phyloP scores from a whole-genome alignment of 2,329 filamentous ascomycete species.

The Calonectria ilicicola region DNA sequence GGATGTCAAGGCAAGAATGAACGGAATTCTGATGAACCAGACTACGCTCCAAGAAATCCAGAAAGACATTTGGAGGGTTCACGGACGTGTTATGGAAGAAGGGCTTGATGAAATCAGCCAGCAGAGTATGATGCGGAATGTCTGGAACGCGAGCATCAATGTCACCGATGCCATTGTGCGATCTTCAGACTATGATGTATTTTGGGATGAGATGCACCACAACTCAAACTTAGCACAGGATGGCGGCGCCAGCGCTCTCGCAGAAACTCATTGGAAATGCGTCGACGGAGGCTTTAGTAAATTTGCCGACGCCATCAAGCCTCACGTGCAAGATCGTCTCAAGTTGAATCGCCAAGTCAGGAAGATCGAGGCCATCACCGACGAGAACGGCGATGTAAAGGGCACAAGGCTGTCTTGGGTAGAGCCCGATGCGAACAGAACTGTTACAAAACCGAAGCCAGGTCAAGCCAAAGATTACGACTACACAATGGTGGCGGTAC shows the following conservation, averaged over 20 bases:
- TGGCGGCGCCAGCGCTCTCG: slow-evolving; percentile 6
- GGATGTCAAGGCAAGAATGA: background rate
- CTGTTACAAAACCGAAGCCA: background rate
- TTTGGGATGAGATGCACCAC: slow-evolving; percentile 30
- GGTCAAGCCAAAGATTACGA: background rate
- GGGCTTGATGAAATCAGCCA: background rate
- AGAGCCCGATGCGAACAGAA: background rate
- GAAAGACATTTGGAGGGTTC: background rate
- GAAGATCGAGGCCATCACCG: background rate
- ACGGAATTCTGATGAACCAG: background rate
- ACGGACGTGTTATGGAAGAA: background rate
- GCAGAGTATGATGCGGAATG: background rate
- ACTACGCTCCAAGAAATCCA: background rate
- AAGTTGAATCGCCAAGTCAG: background rate
- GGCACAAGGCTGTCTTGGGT: background rate
- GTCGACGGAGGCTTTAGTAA: slow-evolving; percentile 49
- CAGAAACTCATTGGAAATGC: slow-evolving; percentile 28
- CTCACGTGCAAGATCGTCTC: background rate
- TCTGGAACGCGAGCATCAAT: background rate
- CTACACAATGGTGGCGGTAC: background rate
- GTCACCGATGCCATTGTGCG: slow-evolving; percentile 36
- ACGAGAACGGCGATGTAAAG: background rate
- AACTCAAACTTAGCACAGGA: slow-evolving; percentile 27
- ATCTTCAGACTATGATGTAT: slow-evolving; percentile 22
- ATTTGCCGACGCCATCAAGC: slow-evolving; percentile 53